Percentiles rank a stretch among this genome's conserved stretches.
Conservation (phyloP, 495 filamentous ascomycete genomes). For the Penicillium soppii region DNA sequence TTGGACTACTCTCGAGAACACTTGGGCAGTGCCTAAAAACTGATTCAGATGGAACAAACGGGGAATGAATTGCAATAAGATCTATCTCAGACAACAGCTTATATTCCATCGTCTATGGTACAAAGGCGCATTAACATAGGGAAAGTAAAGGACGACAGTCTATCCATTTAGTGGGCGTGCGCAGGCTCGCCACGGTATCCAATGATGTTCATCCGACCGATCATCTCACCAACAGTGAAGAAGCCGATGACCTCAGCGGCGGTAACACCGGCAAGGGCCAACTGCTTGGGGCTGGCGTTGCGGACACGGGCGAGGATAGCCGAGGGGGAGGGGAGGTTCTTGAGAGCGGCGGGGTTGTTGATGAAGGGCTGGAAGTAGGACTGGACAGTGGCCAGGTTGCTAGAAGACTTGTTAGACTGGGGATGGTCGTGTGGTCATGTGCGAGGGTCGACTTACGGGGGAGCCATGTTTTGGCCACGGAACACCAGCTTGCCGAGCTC, state of each 20-base stretch:
- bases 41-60: not conserved
- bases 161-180: slow-evolving; percentile 58
- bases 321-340: slow-evolving; percentile 45
- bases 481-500: slow-evolving; percentile 88
- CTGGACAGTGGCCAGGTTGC: slow-evolving; percentile 78
- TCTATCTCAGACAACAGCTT: slow-evolving; percentile 51
- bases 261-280: slow-evolving; percentile 70
- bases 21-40: no score
- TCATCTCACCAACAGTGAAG: slow-evolving; percentile 97
- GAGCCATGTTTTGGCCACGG: slow-evolving; percentile 84
- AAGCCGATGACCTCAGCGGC: slow-evolving; percentile 88
- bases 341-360: slow-evolving; percentile 63
- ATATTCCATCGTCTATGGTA: slow-evolving; percentile 58
- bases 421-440: not conserved
- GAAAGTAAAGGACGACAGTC: slow-evolving; percentile 30
- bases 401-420: slow-evolving; percentile 35
- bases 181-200: slow-evolving; percentile 77
- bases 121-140: slow-evolving; percentile 44
- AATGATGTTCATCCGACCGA: slow-evolving; percentile 88
- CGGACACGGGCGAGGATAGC: slow-evolving; percentile 61
- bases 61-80: slow-evolving; percentile 18
- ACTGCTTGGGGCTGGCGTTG: slow-evolving; percentile 66
- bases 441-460: slow-evolving; percentile 68
- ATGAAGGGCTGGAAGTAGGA: slow-evolving; percentile 75
- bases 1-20: no score